Base-by-base conservation (phyloP, 352 stramenopile species). In the Phytophthora tubulina region DNA sequence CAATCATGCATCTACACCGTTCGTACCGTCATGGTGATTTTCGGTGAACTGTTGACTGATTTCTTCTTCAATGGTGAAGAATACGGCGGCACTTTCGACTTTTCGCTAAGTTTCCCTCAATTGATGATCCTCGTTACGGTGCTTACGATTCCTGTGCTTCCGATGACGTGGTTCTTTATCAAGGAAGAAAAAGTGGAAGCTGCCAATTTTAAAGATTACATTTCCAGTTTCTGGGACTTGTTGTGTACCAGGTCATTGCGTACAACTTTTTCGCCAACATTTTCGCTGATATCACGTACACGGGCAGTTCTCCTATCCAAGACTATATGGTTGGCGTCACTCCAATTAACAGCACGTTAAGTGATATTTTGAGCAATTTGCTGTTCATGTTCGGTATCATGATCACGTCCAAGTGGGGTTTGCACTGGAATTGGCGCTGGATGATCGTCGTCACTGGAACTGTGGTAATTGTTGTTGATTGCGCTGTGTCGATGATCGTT, bases 61-160 rank as follows among this genome's bases (percentile, higher is more conserved):
- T 86, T 88, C 54, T 63, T 57, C 36, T 81, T 93, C 61, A 93
- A 91, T 56, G 66, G 66, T 11, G 52, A 73, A n/a, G 58, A 73
- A 1, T 73, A 73, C 51, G 66, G 66, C 17, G 66, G 66, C 13
- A 17, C 33, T 35, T 73, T 73, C 11, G 17, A 63, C 66, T 73
- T 73, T 30, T 73, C 66, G 1, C 30, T 73, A 7, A 73, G 66
- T 15, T 73, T 73, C 14, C 66, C 66, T 0, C 57, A 73, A 14
- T 32, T 88, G 17, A 86, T 86, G 77, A 71, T 83, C 56, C 75
- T 83, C 48, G 52, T 87, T 27, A 68, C 76, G 2, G 46, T 79
- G 3, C 56, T 70, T 14, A 58, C 64, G 2, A 17, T 73, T 4
- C 64, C 70, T 0, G 70, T 76, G 31, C 36, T 81, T 14, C 73